A percentile compares a stretch with the other conserved stretches of the same genome.
These are phyloP conservation scores for Plantago ovata DNA, from an alignment of 257 asterid species.

Conservation along the genomic window DNA sequence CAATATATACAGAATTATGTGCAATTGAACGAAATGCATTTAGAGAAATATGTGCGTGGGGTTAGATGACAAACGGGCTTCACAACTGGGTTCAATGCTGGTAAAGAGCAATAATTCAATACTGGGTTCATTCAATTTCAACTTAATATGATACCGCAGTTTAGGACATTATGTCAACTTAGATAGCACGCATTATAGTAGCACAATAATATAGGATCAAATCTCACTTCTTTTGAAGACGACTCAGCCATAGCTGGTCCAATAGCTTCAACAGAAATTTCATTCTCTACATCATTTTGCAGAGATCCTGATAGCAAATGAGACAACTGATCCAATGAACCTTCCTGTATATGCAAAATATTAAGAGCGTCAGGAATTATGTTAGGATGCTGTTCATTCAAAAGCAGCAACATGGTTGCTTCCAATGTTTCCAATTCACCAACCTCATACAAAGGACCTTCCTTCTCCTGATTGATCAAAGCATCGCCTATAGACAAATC, in stretches of 20 bases:
- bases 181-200: neutral
- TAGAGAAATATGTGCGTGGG: constrained; percentile 11
- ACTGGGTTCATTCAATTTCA: constrained; percentile 6
- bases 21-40: neutral
- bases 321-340: constrained; percentile 16
- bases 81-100: constrained; percentile 11
- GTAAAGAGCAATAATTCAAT: constrained; percentile 1
- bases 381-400: constrained; percentile 12
- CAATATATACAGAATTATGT: neutral
- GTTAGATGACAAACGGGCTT: constrained; percentile 1
- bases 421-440: constrained; percentile 15
- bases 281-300: constrained; percentile 23
- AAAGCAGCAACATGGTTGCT: constrained; percentile 7
- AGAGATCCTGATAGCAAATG: constrained; percentile 21
- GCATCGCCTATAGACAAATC: constrained; percentile 22
- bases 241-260: constrained; percentile 18
- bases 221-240: constrained; percentile 17
- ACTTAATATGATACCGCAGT: constrained; percentile 8
- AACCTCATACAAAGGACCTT: constrained; percentile 32
- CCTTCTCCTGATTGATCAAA: constrained; percentile 25
- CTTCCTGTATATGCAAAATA: constrained; percentile 27
- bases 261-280: constrained; percentile 21
- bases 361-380: constrained; percentile 14
- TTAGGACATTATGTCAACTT: constrained; percentile 2
- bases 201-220: constrained; percentile 11